phyloP scores from a whole-genome alignment of 192 early-diverging fungal genomes.

The Coemansia asiatica region DNA sequence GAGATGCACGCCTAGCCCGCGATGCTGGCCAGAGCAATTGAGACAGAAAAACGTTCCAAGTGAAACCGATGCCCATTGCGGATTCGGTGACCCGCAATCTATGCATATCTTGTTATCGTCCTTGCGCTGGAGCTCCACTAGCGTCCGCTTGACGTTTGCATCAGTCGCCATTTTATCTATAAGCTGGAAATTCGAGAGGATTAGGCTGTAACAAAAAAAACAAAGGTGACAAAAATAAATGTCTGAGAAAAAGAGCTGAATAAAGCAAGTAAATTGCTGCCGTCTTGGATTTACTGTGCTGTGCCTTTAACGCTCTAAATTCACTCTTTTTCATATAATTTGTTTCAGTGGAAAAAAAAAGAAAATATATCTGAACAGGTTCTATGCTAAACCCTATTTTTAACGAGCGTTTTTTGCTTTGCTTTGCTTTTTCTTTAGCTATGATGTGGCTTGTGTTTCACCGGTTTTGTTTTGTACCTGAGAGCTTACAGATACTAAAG shows the following conservation, averaged over 20 bases:
- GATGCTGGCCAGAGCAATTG: conserved; percentile 89
- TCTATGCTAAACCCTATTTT: too few species aligned
- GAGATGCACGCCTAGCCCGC: conserved; percentile 76
- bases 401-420: too few species aligned
- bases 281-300: background rate
- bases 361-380: too few species aligned
- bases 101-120: conserved; percentile 68
- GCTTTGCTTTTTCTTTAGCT: too few species aligned
- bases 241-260: background rate
- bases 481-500: too few species aligned
- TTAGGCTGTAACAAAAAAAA: background rate
- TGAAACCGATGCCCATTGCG: conserved; percentile 90
- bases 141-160: conserved; percentile 33
- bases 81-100: conserved; percentile 84
- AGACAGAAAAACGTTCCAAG: conserved; percentile 96
- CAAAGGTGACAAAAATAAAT: background rate
- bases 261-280: background rate
- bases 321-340: too few species aligned
- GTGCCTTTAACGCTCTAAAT: background rate
- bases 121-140: conserved; percentile 42
- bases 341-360: too few species aligned
- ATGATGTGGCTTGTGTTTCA: too few species aligned
- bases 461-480: too few species aligned
- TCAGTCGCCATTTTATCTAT: conserved; percentile 24
- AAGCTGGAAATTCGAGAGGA: background rate